phyloP scores from a whole-genome alignment of 495 filamentous ascomycete species.

The Penicillium crystallinum region DNA sequence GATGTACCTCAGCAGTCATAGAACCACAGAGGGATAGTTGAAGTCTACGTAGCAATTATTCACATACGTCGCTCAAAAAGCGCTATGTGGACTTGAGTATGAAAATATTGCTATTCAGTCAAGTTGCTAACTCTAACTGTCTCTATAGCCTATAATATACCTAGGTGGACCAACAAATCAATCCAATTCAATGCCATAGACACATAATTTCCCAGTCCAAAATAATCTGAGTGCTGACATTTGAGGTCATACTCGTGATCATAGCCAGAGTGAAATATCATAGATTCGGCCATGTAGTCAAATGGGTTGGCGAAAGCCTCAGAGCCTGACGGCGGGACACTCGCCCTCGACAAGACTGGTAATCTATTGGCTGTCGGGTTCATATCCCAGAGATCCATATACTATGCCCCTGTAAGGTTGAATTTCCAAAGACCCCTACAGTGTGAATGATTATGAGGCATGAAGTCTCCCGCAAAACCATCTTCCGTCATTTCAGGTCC shows the following conservation, averaged over 20 bases:
- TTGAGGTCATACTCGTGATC: too few species aligned
- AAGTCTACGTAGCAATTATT: too few species aligned
- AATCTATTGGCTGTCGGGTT: neutral
- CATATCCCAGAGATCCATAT: neutral
- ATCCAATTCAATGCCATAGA: neutral
- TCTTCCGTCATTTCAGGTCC: conserved; percentile 38
- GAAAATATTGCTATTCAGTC: too few species aligned
- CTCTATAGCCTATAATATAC: too few species aligned
- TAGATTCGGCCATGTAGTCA: neutral
- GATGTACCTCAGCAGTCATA: neutral
- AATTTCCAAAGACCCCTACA: neutral
- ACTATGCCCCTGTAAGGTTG: neutral
- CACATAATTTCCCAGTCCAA: neutral
- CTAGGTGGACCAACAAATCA: neutral
- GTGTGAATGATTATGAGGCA: neutral
- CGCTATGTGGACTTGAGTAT: too few species aligned
- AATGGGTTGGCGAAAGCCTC: neutral
- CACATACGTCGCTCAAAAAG: too few species aligned
- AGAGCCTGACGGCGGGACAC: neutral
- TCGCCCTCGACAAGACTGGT: neutral
- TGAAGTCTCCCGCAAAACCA: neutral
- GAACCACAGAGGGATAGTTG: neutral
- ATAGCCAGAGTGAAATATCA: neutral
- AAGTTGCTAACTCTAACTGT: too few species aligned
- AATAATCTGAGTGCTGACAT: neutral